These are phyloP conservation scores for Aspergillus clavatus DNA, from an alignment of 2,329 filamentous ascomycete species.

Conservation along the genomic window DNA sequence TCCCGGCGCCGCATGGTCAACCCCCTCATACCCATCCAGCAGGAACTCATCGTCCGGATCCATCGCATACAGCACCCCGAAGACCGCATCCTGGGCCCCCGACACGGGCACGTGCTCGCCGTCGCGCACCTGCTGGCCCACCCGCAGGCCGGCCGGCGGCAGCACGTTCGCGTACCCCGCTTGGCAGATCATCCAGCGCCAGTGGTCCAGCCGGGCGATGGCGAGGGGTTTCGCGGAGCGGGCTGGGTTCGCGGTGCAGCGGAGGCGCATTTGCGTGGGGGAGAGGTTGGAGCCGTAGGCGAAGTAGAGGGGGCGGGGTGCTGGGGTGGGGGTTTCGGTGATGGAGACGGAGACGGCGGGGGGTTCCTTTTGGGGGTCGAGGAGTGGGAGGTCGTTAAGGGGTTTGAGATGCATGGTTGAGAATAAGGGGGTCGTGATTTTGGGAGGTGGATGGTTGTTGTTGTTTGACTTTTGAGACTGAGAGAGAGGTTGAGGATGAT, in stretches of 20 bases:
- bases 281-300: constrained; percentile 44
- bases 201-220: constrained; percentile 35
- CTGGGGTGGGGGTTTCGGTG: constrained; percentile 25
- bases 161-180: constrained; percentile 41
- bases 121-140: constrained; percentile 15
- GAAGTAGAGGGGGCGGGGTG: constrained; percentile 36
- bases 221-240: constrained; percentile 35
- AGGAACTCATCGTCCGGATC: constrained; percentile 31
- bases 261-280: constrained; percentile 36
- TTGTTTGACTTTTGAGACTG: too few species aligned
- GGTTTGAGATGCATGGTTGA: neutral
- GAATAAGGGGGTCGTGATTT: too few species aligned
- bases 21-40: constrained; percentile 38
- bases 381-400: neutral
- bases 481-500: too few species aligned
- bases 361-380: neutral
- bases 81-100: constrained; percentile 28
- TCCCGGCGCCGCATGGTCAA: constrained; percentile 23
- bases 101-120: constrained; percentile 20
- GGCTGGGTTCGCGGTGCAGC: constrained; percentile 30
- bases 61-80: constrained; percentile 41
- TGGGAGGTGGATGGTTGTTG: too few species aligned
- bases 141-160: constrained; percentile 21
- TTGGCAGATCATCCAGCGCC: constrained; percentile 41
- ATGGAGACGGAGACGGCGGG: constrained; percentile 5